These are phyloP conservation scores for Lichtheimia corymbifera DNA, from an alignment of 371 early-diverging fungal genomes.

Conservation along the genomic window DNA sequence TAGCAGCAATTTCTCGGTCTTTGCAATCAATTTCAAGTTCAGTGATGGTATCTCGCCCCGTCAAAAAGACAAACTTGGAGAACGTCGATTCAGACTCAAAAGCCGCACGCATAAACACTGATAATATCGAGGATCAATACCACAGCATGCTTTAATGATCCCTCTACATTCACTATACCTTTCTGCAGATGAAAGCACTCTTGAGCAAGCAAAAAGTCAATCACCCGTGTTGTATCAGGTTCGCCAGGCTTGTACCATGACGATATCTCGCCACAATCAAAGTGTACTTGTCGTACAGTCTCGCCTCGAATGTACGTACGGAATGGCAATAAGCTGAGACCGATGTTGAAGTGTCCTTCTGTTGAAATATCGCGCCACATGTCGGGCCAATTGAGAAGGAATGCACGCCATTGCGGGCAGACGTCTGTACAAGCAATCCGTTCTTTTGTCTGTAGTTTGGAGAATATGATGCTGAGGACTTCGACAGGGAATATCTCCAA, in stretches of 20 bases:
- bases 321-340: neutral
- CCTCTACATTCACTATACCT: neutral
- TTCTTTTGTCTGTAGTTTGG: neutral
- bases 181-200: neutral
- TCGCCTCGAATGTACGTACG: neutral
- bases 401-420: neutral
- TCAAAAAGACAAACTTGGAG: neutral
- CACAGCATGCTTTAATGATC: too few species aligned
- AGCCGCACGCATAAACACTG: neutral
- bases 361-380: constrained; percentile 2
- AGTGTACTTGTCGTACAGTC: neutral
- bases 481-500: neutral
- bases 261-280: neutral
- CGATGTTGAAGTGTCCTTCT: neutral
- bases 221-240: neutral
- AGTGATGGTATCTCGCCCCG: neutral
- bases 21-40: neutral
- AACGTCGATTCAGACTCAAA: neutral
- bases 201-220: neutral
- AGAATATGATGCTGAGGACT: neutral
- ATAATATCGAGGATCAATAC: too few species aligned
- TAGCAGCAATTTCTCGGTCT: neutral
- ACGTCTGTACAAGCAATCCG: neutral
- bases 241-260: constrained; percentile 1
- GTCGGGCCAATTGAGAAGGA: neutral